Evolutionary conservation across 2,329 filamentous ascomycete genomes (phyloP), one percentile per base, ranked within the genome.

Genomic region (Colletotrichum sojae): DNA sequence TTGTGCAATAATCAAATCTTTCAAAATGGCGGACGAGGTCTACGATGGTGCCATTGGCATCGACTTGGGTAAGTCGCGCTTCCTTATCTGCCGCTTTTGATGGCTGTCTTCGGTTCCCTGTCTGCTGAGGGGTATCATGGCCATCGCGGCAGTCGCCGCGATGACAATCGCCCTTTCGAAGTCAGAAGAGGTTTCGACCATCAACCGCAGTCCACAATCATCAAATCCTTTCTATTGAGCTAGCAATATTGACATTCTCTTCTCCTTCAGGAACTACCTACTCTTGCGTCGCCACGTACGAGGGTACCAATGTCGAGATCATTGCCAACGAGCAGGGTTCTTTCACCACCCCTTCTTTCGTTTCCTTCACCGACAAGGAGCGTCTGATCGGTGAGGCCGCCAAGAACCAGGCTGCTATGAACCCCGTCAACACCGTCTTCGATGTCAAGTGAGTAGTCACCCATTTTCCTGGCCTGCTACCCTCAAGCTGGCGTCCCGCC

Each of bases 41-140:
- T 99, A 98, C 85, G 96, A 99, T 84, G 96, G 96, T 93, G 96
- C 96, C 91, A 94, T 98, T 88, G 96, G 96, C 91, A 99, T 99
- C 88, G 96, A 99, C 92, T 90, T 99, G 88, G 96, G 95, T 97
- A 88, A 80, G 91, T 86, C 56, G 43, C 53, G 45, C 31, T 54
- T 6, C 31, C 48, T 12, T 46, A 25, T 40, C 22, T 40, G 45
- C 54, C 59, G 48, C 45, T 64, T 25, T 53, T 58, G 65, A 61
- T 67, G 55, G 45, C 66, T 46, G 36, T 69, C 60, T 67, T 69
- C 66, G 20, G 67, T 63, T 72, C 64, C 62, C 60, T 36, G 31
- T 8, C 61, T 51, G 63, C 4, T 27, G 43, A 22, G 59, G 40
- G 53, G 18, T 51, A 62, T 55, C 22, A 46, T 43, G 55, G 58